Evolutionary conservation across 768 basidiomycete genomes (phyloP), one percentile per base, ranked within the genome.

Genomic region (Steccherinum ochraceum): DNA sequence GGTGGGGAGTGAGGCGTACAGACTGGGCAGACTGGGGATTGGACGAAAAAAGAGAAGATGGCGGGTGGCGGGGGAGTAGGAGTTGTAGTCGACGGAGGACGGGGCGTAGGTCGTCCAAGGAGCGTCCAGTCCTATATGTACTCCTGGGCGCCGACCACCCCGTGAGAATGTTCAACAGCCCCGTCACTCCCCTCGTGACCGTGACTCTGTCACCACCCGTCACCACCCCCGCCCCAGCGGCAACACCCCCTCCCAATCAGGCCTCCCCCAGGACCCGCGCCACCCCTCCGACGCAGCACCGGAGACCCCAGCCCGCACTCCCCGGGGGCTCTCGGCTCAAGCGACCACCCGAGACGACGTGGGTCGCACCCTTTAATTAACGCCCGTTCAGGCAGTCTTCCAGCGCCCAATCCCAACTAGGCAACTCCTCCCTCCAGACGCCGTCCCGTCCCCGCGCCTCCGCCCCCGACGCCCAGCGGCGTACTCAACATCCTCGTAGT

Each of bases 91-190:
- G 7, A 43, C 41, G 41, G 16, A n/a, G 47, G 21, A 43, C 41
- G 41, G 41, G 41, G 41, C 41, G 21, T 43, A 23, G 41, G 41
- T 18, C 10, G 41, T 43, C 41, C 16, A 23, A 43, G 55, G 52
- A 49, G 65, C 64, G 68, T 69, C 67, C 57, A 56, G 56, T 58
- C 56, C 61, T 63, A 64, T 69, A 69, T 68, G 64, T 68, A 69
- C 49, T 61, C 54, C 52, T 50, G 56, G 61, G 56, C 58, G 58
- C 61, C 51, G 55, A 58, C 46, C 53, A 55, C 30, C 30, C 30
- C 30, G 30, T 35, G 30, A 7, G 30, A 35, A 35, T 16, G 7
- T 35, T 35, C 30, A 35, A 35, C 30, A 35, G 7, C 7, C 30
- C 30, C 30, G 30, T 35, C 30, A 35, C 30, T 7, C 30, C 7